Percentiles rank a stretch among this genome's conserved stretches.
Conservation (phyloP, 2,329 filamentous ascomycete species). For the Xylariaceae sp. region DNA sequence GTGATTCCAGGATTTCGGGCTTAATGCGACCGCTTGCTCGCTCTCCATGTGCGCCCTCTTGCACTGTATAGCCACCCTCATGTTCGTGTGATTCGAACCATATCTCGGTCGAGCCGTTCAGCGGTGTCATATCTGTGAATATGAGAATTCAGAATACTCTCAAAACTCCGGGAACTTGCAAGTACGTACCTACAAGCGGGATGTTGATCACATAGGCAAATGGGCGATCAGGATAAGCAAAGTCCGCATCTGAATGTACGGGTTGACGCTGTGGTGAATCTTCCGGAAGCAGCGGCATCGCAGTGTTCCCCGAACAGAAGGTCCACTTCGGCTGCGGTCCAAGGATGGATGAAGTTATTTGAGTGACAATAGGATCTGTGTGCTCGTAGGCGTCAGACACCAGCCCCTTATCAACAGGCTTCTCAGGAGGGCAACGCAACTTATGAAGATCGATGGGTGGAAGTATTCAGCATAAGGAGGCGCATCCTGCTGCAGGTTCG, state of each 20-base stretch:
- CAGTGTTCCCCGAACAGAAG: slow-evolving; percentile 54
- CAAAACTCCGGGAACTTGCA: background rate
- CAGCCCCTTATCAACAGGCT: slow-evolving; percentile 13
- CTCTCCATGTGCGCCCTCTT: slow-evolving; percentile 48
- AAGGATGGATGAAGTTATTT: slow-evolving; percentile 50
- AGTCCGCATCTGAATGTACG: slow-evolving; percentile 56
- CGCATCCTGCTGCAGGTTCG: slow-evolving; percentile 58
- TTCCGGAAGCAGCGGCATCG: slow-evolving; percentile 45
- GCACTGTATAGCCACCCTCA: slow-evolving; percentile 32
- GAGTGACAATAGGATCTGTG: slow-evolving; percentile 48
- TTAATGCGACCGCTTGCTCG: slow-evolving; percentile 48
- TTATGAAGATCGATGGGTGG: slow-evolving; percentile 47
- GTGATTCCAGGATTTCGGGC: slow-evolving; percentile 36
- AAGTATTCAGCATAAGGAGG: slow-evolving; percentile 48
- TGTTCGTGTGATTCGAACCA: slow-evolving; percentile 51
- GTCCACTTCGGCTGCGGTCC: slow-evolving; percentile 52
- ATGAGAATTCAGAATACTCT: background rate
- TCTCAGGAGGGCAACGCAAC: slow-evolving; percentile 30
- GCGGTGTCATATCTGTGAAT: slow-evolving; percentile 38
- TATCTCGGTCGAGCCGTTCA: slow-evolving; percentile 54
- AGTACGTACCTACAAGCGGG: slow-evolving; percentile 37
- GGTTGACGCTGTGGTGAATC: slow-evolving; percentile 43
- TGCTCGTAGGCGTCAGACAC: background rate
- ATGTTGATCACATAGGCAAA: slow-evolving; percentile 54
- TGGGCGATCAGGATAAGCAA: slow-evolving; percentile 47